A percentile compares a stretch with the other conserved stretches of the same genome.
Conservation (phyloP, 768 basidiomycete species). For the Termitomyces sp. region DNA sequence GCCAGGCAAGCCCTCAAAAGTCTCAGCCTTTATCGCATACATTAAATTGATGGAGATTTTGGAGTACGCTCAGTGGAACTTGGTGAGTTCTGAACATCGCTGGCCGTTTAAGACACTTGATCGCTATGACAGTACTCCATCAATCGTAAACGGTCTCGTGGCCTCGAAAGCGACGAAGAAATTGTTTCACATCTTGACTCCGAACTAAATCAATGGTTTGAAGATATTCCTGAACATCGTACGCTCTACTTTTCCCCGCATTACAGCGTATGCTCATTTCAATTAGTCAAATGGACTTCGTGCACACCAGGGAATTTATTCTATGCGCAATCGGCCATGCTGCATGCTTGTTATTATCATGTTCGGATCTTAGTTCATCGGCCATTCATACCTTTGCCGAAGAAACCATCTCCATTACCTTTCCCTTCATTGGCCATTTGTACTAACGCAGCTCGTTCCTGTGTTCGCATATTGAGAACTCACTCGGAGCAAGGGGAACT, state of each 20-base stretch:
- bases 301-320: conserved; percentile 28
- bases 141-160: conserved; percentile 9
- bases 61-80: conserved; percentile 56
- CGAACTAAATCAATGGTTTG: conserved; percentile 71
- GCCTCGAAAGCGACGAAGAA: conserved; percentile 33
- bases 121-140: conserved; percentile 10
- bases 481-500: conserved; percentile 25
- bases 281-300: conserved; percentile 32
- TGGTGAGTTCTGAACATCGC: conserved; percentile 32
- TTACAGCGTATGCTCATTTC: conserved; percentile 15
- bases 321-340: conserved; percentile 52
- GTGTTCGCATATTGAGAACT: conserved; percentile 59
- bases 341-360: conserved; percentile 40
- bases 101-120: neutral
- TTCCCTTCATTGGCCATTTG: conserved; percentile 75
- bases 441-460: conserved; percentile 75
- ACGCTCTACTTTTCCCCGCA: conserved; percentile 43
- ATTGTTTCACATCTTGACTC: conserved; percentile 72
- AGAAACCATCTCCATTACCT: conserved; percentile 32
- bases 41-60: conserved; percentile 58
- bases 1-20: conserved; percentile 42
- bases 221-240: conserved; percentile 57
- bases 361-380: conserved; percentile 75
- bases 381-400: conserved; percentile 67
- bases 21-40: conserved; percentile 51